A percentile compares a stretch with the other conserved stretches of the same genome.
These are phyloP conservation scores for Parascedosporium putredinis DNA, from an alignment of 2,329 filamentous ascomycete species.

Conservation along the genomic window DNA sequence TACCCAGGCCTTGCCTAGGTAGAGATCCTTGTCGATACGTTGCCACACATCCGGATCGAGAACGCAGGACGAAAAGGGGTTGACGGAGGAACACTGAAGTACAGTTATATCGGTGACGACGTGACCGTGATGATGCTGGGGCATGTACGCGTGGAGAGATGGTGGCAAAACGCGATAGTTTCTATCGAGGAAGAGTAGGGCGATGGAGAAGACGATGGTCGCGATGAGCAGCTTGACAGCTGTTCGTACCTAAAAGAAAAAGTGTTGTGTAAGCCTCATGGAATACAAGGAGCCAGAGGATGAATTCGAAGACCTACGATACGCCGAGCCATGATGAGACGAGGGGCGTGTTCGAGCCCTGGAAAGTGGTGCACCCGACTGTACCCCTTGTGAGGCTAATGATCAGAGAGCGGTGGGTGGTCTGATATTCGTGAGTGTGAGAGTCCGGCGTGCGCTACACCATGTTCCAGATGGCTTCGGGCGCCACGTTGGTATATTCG, in stretches of 20 bases:
- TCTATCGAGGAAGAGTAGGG: slow-evolving; percentile 76
- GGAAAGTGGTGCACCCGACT: no score
- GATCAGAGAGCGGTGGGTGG: no score
- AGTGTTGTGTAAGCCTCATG: not conserved
- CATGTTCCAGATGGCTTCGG: no score
- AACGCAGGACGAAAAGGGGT: slow-evolving; percentile 64
- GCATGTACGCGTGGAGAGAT: slow-evolving; percentile 77
- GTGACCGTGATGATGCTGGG: slow-evolving; percentile 71
- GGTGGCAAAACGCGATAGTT: slow-evolving; percentile 79
- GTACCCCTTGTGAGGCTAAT: no score
- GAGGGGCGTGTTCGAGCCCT: no score
- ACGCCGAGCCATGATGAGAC: slow-evolving; percentile 3
- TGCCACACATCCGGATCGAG: slow-evolving; percentile 66
- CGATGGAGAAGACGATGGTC: slow-evolving; percentile 53
- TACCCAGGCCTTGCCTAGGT: slow-evolving; percentile 63
- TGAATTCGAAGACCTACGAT: slow-evolving; percentile 10
- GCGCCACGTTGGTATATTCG: no score
- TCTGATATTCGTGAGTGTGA: no score
- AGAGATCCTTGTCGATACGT: slow-evolving; percentile 81
- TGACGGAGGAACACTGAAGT: slow-evolving; percentile 63
- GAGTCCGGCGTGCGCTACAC: no score
- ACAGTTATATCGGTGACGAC: slow-evolving; percentile 81
- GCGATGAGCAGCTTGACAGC: slow-evolving; percentile 64
- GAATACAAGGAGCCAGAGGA: not conserved
- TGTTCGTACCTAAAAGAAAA: slow-evolving; percentile 44